These are phyloP conservation scores for Rhodamnia argentea DNA, from an alignment of 345 rosid genomes.

Conservation along the genomic window DNA sequence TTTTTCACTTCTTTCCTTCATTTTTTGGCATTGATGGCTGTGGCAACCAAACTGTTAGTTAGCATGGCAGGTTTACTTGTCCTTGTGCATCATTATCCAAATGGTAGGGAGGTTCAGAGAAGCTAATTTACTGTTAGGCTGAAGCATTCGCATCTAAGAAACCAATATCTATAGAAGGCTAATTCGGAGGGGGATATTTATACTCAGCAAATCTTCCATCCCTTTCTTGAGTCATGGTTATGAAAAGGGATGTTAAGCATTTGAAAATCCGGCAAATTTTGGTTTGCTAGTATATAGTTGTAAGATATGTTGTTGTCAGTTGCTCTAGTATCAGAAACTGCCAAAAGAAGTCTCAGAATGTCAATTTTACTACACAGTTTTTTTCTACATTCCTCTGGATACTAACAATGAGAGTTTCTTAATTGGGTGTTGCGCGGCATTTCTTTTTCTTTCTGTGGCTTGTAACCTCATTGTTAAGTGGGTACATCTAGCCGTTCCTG, in stretches of 20 bases:
- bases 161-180: neutral
- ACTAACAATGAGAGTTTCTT: neutral
- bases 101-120: neutral
- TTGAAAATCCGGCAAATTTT: neutral
- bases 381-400: neutral
- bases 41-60: neutral
- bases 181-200: neutral
- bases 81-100: neutral
- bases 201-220: neutral
- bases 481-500: neutral
- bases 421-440: neutral
- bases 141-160: neutral
- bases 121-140: neutral
- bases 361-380: neutral
- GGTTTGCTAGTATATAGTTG: neutral
- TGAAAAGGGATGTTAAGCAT: neutral
- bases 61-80: neutral
- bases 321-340: neutral
- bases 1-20: neutral
- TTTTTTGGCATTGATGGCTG: neutral
- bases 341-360: neutral
- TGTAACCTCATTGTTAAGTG: neutral
- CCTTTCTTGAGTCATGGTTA: neutral
- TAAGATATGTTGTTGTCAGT: neutral
- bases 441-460: neutral